Conservation (phyloP, 176 grass and related monocot species). For the Oryza rufipogon region DNA sequence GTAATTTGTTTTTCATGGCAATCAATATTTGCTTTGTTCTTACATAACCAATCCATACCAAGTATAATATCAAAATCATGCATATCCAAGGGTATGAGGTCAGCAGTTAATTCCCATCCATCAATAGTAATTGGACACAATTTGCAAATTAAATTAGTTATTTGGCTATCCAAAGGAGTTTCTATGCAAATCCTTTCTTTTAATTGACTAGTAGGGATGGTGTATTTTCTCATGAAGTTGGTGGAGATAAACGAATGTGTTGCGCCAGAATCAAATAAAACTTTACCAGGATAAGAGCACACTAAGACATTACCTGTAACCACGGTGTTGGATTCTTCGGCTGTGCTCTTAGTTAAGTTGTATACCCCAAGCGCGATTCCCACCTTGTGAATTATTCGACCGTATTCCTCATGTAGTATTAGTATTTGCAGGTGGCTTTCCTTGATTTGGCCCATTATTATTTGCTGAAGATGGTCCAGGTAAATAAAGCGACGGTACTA, state of each 20-base stretch:
- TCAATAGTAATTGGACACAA: background rate
- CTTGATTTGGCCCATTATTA: background rate
- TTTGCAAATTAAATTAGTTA: background rate
- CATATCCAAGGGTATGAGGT: background rate
- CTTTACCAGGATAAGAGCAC: too few relatives aligned
- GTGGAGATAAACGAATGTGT: too few relatives aligned
- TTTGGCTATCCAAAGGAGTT: background rate
- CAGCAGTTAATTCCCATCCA: background rate
- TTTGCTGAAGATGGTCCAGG: background rate
- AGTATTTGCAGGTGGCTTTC: too few relatives aligned
- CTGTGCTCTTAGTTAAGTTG: background rate
- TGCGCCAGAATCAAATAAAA: background rate
- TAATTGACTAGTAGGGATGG: background rate
- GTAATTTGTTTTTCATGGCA: background rate
- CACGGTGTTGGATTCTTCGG: background rate
- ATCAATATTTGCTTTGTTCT: background rate
- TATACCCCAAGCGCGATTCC: background rate
- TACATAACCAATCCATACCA: background rate
- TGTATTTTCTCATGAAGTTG: background rate
- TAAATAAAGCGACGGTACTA: background rate
- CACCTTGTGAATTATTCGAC: background rate
- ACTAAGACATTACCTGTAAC: background rate
- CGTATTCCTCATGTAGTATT: background rate
- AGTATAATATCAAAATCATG: background rate
- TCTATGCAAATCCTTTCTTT: background rate